These are phyloP conservation scores for Prinsepia uniflora DNA, from an alignment of 306 rosid genomes.

Conservation along the genomic window DNA sequence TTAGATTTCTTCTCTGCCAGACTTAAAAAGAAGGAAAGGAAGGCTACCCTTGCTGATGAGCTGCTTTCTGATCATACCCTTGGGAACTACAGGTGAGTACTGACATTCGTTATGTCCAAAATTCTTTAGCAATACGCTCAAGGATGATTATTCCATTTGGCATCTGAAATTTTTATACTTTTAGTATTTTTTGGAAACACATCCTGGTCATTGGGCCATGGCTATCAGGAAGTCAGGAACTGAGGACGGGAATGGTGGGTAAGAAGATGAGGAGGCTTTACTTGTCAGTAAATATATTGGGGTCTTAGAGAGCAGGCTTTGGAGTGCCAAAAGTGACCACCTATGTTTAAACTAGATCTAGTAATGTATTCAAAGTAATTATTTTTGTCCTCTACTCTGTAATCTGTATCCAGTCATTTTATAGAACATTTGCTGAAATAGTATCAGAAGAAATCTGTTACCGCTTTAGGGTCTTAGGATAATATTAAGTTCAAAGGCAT, in stretches of 20 bases:
- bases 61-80: constrained; percentile 46
- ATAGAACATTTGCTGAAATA: background rate
- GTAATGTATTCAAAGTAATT: no score
- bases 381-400: no score
- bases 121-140: background rate
- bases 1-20: constrained; percentile 65
- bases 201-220: background rate
- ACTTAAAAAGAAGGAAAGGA: constrained; percentile 79
- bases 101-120: background rate
- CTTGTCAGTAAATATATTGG: background rate
- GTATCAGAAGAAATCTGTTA: background rate
- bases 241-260: background rate
- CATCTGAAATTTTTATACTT: background rate
- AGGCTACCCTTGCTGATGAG: constrained; percentile 65
- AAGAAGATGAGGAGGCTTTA: background rate
- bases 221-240: background rate
- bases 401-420: no score
- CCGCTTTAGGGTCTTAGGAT: background rate
- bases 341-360: background rate
- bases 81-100: constrained; percentile 46
- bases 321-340: background rate
- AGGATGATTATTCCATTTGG: background rate
- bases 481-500: background rate
- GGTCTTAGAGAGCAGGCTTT: background rate
- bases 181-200: no score